phyloP scores from a whole-genome alignment of 1,139 yeast species.

The Candida sp. region DNA sequence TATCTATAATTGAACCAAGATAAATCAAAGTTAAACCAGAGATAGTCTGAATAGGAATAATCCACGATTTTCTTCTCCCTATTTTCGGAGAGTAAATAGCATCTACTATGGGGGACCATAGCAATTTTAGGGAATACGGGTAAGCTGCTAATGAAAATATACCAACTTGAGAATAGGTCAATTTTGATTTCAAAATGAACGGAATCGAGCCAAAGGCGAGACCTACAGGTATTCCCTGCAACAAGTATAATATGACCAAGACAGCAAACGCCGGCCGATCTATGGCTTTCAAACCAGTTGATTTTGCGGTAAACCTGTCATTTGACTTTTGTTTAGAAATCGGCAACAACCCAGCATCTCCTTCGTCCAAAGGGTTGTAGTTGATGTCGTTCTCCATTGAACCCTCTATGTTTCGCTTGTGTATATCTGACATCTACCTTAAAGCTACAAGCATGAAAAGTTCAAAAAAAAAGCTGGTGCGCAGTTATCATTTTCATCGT shows the following conservation, averaged over 20 bases:
- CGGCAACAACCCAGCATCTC: constrained; percentile 36
- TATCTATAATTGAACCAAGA: constrained; percentile 60
- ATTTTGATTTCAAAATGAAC: constrained; percentile 74
- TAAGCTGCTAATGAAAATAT: constrained; percentile 88
- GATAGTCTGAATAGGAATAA: constrained; percentile 81
- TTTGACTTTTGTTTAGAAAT: constrained; percentile 20
- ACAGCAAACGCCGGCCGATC: constrained; percentile 74
- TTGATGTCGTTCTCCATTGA: not conserved
- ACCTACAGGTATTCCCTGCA: constrained; percentile 97
- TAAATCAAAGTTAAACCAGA: constrained; percentile 66
- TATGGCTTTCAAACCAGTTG: constrained; percentile 23
- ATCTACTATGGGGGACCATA: constrained; percentile 97
- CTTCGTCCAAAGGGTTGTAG: constrained; percentile 18
- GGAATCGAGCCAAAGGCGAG: constrained; percentile 96
- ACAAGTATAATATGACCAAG: constrained; percentile 66
- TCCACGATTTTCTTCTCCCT: constrained; percentile 93
- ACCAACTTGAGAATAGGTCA: constrained; percentile 90
- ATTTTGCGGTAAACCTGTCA: not conserved
- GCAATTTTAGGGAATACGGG: constrained; percentile 85
- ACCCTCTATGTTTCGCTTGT: constrained; percentile 10
- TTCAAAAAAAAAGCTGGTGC: no score
- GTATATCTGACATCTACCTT: constrained; percentile 7
- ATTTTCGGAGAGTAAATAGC: constrained; percentile 64
- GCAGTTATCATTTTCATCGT: no score
- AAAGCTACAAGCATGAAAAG: not conserved